Percentiles rank a stretch among this genome's conserved stretches.
Evolutionary conservation across 169 alveolate genomes (phyloP).

Genomic region (Plasmodium vinckei): DNA sequence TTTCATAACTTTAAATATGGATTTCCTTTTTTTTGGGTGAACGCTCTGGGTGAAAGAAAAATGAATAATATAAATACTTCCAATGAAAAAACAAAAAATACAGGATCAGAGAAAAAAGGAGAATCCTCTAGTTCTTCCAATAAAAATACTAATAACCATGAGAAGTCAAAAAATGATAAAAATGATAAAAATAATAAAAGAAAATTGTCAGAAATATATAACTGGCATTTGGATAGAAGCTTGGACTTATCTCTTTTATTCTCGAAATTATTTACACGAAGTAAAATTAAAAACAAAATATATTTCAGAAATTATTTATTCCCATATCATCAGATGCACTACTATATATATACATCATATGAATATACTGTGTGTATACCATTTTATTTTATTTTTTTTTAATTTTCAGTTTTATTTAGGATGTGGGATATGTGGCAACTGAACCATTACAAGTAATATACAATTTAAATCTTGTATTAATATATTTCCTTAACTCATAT

Average conservation of each 20-base stretch:
- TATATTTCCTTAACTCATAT: neutral
- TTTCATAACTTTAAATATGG: conserved; percentile 69
- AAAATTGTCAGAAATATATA: conserved; percentile 37
- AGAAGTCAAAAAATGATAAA: neutral
- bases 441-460: conserved; percentile 62
- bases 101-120: neutral
- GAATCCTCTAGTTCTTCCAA: neutral
- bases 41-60: conserved; percentile 52
- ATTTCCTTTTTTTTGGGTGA: conserved; percentile 73
- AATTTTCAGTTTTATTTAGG: conserved; percentile 60
- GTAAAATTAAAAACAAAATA: conserved; percentile 18
- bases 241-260: conserved; percentile 60
- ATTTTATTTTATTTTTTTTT: neutral
- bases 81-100: neutral
- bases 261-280: conserved; percentile 62
- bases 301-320: too few species aligned
- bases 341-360: neutral
- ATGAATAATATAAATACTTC: neutral
- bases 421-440: conserved; percentile 76
- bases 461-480: neutral
- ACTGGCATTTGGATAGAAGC: conserved; percentile 70
- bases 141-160: neutral
- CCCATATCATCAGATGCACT: too few species aligned
- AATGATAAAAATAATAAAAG: conserved; percentile 5
- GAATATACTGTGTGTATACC: neutral